Base-by-base conservation (phyloP, 164 flowering plant genomes). In the Nymphaea thermarum region DNA sequence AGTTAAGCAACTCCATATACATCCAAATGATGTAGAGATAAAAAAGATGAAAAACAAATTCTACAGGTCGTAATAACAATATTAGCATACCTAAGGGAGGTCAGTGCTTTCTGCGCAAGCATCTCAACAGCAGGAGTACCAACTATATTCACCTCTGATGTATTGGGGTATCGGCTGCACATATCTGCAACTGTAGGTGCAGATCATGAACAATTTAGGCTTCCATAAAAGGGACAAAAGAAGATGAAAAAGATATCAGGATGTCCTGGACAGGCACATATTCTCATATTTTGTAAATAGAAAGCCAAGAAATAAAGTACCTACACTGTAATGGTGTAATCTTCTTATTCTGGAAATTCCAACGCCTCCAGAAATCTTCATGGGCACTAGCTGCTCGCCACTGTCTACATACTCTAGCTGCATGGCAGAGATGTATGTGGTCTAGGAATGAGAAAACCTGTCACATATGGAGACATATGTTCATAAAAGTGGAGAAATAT, bases 361-460 rank as follows among this genome's bases (percentile, higher is more conserved):
- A 82, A 77, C 75, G 79, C 80, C 83, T 86, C 99, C 99, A 95
- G 70, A 95, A 95, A 75, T 95, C 98, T 74, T 95, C 94, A 80
- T 95, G 99, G 64, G 85, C 76, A 82, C 96, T 90, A 67, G 96
- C 96, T 51, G 79, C 81, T 69, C 94, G 82, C 99, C 99, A 95
- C 79, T 95, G 99, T 77, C 83, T 81, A 70, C 99, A 95, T 68
- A 95, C 98, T 73, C 84, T 80, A 63, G 96, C 96, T 69, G 93
- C 90, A 68, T 82, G 83, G 73, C 96, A 91, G 68, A 90, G 96
- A 79, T 90, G 77, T 12, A 77, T 70, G 63, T 83, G 92, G 68
- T 81, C 86, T 87, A 95, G 82, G 81, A 95, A 95, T 55, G 98
- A 90, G 81, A 95, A 90, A 62, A 95, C 98, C 99, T 95, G 77